These are phyloP conservation scores for Diaporthe vaccinii DNA, from an alignment of 2,329 filamentous ascomycete species.

Conservation along the genomic window DNA sequence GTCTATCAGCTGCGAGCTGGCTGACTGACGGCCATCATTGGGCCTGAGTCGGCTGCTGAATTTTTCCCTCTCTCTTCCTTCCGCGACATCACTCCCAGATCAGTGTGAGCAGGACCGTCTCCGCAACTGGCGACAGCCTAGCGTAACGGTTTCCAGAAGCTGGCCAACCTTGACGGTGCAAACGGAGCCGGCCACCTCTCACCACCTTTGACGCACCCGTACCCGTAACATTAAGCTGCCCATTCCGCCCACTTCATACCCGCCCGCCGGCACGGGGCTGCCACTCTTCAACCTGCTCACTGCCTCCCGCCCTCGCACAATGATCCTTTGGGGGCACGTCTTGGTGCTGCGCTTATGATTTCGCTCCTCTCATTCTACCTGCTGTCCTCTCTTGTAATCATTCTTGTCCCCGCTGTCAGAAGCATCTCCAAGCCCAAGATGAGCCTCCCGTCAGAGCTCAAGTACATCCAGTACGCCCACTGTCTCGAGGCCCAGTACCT, in stretches of 20 bases:
- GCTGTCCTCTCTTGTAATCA: conserved; percentile 32
- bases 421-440: conserved; percentile 37
- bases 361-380: conserved; percentile 38
- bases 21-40: not conserved
- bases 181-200: conserved; percentile 5
- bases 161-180: not conserved
- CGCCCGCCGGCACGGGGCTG: conserved; percentile 20
- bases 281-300: conserved; percentile 10
- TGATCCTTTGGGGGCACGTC: conserved; percentile 16
- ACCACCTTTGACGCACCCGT: not conserved
- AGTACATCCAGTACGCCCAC: conserved; percentile 74
- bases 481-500: conserved; percentile 75
- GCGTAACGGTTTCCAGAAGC: conserved; percentile 27
- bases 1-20: conserved; percentile 17
- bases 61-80: not conserved
- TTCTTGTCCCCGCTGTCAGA: conserved; percentile 27
- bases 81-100: not conserved
- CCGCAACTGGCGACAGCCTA: conserved; percentile 18
- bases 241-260: conserved; percentile 7
- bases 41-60: conserved; percentile 9
- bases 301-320: not conserved
- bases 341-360: conserved; percentile 36
- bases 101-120: not conserved
- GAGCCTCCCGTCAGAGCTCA: conserved; percentile 61
- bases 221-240: not conserved